Percentiles rank a stretch among this genome's conserved stretches.
These are phyloP conservation scores for Candida mesenterica DNA, from an alignment of 1,139 yeast species.

Conservation along the genomic window DNA sequence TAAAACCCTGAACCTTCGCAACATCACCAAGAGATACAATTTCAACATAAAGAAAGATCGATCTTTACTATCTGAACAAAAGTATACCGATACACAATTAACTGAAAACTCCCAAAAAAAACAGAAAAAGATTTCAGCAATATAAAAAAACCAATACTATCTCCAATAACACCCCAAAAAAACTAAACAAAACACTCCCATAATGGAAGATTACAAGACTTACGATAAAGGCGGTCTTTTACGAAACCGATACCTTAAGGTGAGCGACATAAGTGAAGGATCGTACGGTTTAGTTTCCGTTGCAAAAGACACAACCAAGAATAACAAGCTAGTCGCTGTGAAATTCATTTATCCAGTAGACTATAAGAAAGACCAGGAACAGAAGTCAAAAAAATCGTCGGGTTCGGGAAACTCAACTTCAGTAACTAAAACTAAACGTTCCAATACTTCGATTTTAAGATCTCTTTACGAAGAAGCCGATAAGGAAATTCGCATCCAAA, in stretches of 20 bases:
- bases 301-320: constrained; percentile 62
- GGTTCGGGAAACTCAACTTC: constrained; percentile 41
- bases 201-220: constrained; percentile 46
- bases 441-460: constrained; percentile 28
- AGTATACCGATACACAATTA: too few species aligned
- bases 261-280: constrained; percentile 85
- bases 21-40: too few species aligned
- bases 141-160: not conserved
- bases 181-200: not conserved
- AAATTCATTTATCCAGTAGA: constrained; percentile 67
- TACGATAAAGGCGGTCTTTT: constrained; percentile 66
- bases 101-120: not conserved
- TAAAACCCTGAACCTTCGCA: too few species aligned
- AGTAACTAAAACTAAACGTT: constrained; percentile 14
- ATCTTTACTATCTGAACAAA: too few species aligned
- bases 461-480: constrained; percentile 61
- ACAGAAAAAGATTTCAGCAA: not conserved
- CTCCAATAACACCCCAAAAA: not conserved
- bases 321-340: constrained; percentile 68
- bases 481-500: constrained; percentile 76
- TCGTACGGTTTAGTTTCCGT: constrained; percentile 90
- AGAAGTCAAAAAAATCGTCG: constrained; percentile 9
- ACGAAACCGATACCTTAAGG: constrained; percentile 62
- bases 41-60: too few species aligned
- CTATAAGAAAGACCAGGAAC: constrained; percentile 23